Percentiles rank a stretch among this genome's conserved stretches.
Conservation (phyloP, 1,284 basidiomycete species). For the Ceratorhiza oryzae-sativae region DNA sequence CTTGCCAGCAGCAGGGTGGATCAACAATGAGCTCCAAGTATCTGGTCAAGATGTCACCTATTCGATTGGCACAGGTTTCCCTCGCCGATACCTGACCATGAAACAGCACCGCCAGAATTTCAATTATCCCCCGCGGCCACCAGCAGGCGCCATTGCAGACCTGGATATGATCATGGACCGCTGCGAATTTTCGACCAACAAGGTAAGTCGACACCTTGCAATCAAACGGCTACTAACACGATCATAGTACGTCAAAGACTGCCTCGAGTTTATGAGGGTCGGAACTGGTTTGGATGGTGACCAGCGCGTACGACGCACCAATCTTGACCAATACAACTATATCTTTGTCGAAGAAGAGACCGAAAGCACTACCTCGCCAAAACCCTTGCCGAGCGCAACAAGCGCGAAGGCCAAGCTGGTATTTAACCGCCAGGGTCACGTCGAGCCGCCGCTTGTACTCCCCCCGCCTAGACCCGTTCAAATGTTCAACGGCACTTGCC, state of each 20-base stretch:
- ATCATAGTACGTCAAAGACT: slow-evolving; percentile 76
- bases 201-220: slow-evolving; percentile 59
- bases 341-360: slow-evolving; percentile 62
- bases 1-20: slow-evolving; percentile 58
- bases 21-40: slow-evolving; percentile 43
- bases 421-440: slow-evolving; percentile 38
- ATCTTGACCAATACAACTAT: slow-evolving; percentile 68
- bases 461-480: slow-evolving; percentile 39
- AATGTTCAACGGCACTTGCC: slow-evolving; percentile 57
- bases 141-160: slow-evolving; percentile 82
- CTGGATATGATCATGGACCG: slow-evolving; percentile 87
- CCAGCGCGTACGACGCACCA: slow-evolving; percentile 63
- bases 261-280: slow-evolving; percentile 72
- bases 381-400: not conserved
- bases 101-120: slow-evolving; percentile 63
- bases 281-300: slow-evolving; percentile 71
- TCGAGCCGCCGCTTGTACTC: slow-evolving; percentile 45
- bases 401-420: slow-evolving; percentile 42
- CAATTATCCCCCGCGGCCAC: slow-evolving; percentile 83
- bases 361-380: slow-evolving; percentile 51
- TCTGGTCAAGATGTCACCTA: slow-evolving; percentile 46
- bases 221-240: slow-evolving; percentile 7
- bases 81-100: slow-evolving; percentile 77
- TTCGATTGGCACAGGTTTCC: slow-evolving; percentile 70
- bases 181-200: slow-evolving; percentile 83